Base-by-base conservation (phyloP, 139 green algal species). In the Klebsormidium nitens region DNA sequence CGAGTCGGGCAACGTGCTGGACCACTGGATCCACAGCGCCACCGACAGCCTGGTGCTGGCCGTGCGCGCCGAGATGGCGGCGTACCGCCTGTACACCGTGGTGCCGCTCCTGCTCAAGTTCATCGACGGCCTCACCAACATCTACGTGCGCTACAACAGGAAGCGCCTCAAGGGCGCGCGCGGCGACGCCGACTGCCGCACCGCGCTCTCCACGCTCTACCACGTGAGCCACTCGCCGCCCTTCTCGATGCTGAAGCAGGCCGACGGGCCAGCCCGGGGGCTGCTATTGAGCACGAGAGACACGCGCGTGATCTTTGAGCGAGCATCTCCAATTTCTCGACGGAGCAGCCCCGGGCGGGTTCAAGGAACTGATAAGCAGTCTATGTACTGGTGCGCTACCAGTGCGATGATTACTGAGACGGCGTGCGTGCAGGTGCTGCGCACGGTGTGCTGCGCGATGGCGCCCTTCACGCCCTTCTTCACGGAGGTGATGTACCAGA, bases 381-480 rank as follows among this genome's bases (percentile, higher is more conserved):
- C 23, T 55, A 55, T 55, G 46, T 23, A 55, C 23, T 55, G 23
- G 23, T 55, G 23, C 46, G 46, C 23, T 31, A 55, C 46, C 23
- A 31, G 46, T 55, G 46, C 46, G 23, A 55, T 55, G 23, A 31
- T 55, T 55, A 55, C 46, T 23, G 23, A 55, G 46, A 31, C n/a
- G n/a, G n/a, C n/a, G n/a, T n/a, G n/a, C 55, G 52, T 1, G 49
- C 59, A 91, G 68, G 91, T 96, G 36, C 84, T 99, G 64, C 74
- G 97, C 36, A 89, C 79, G 4, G 66, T 96, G 26, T 93, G 85
- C 86, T 93, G 92, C 82, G 61, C 42, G 36, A 98, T 99, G 94
- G 82, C 93, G 4, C 94, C 94, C 64, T 97, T 97, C 84, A 99
- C 94, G 1, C 94, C 94, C 42, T 99, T 97, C 87, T 91, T 99